phyloP scores from a whole-genome alignment of 495 filamentous ascomycete species.

The Platismatia glauca region DNA sequence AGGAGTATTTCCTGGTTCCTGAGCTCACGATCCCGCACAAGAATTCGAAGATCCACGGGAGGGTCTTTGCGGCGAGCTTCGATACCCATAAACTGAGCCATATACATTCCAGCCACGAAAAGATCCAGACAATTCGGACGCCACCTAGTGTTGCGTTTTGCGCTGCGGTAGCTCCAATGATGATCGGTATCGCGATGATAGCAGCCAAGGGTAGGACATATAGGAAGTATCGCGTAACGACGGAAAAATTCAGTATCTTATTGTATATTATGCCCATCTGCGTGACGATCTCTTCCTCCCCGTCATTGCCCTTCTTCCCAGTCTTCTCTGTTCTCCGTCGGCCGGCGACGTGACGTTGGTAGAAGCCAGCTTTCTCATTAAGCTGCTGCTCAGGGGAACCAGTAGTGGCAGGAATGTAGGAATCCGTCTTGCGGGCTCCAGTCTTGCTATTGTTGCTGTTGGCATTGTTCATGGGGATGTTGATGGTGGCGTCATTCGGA shows the following conservation, averaged over 20 bases:
- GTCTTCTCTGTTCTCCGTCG: constrained; percentile 43
- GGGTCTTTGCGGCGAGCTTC: constrained; percentile 68
- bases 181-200: constrained; percentile 70
- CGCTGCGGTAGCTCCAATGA: constrained; percentile 54
- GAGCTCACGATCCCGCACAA: constrained; percentile 83
- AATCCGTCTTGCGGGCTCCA: constrained; percentile 35
- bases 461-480: constrained; percentile 46
- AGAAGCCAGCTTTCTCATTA: constrained; percentile 20
- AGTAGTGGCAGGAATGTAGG: constrained; percentile 24
- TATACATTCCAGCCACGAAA: constrained; percentile 83
- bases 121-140: constrained; percentile 68
- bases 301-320: constrained; percentile 47
- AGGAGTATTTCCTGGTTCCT: constrained; percentile 85
- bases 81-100: constrained; percentile 84
- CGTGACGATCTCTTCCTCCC: constrained; percentile 57
- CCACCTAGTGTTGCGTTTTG: constrained; percentile 49
- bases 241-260: constrained; percentile 74
- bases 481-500: constrained; percentile 50
- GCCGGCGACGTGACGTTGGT: constrained; percentile 45
- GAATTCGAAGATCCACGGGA: constrained; percentile 80
- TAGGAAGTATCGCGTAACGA: constrained; percentile 79
- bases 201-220: constrained; percentile 74
- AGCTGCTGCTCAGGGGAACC: constrained; percentile 19
- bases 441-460: constrained; percentile 32
- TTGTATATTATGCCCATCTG: constrained; percentile 81